Base-by-base conservation (phyloP, 2,329 filamentous ascomycete species). In the Tolypocladium endophyticum region DNA sequence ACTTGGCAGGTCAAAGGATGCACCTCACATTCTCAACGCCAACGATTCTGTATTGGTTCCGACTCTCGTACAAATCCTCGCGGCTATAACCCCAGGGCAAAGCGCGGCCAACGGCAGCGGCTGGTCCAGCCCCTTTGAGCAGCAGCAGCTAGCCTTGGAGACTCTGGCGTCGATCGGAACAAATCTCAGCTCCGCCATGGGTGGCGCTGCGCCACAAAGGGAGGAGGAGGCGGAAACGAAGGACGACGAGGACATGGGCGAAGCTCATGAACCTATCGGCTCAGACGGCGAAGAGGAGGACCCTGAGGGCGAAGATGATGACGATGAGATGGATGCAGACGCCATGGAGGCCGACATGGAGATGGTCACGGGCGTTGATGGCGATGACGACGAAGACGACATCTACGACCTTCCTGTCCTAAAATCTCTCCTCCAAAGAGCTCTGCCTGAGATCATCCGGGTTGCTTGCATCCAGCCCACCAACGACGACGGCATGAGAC, bases 311-410 rank as follows among this genome's bases (percentile, higher is more conserved):
- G 73, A 69, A 2, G 76, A 76, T 1, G 76, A 79, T 3, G 77
- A 79, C 3, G 77, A 81, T n/a, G 81, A 83, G 59, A 83, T 84
- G 77, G 76, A 79, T 58, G 73, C 81, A 33, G 81, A 81, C 57
- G 81, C 81, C 56, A 80, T 87, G 61, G 77, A 83, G 61, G 83
- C 81, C 35, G 86, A 88, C 66, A 86, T 89, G 81, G 84, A 84
- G 4, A 78, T 82, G 71, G 84, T 89, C 2, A 81, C 81, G 0
- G 83, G 81, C 3, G 74, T 76, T 9, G 74, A 72, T n/a, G 75
- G 77, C 35, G 74, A 76, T n/a, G 66, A 71, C 14, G 73, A 68
- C 64, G 58, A 73, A 53, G 64, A 65, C 57, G 66, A 72, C 50
- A 74, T 83, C 55, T 76, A 82, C 62, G 78, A 83, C 63, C 70